These are phyloP conservation scores for Blumeria graminis DNA, from an alignment of 2,329 filamentous ascomycete genomes.

Conservation along the genomic window DNA sequence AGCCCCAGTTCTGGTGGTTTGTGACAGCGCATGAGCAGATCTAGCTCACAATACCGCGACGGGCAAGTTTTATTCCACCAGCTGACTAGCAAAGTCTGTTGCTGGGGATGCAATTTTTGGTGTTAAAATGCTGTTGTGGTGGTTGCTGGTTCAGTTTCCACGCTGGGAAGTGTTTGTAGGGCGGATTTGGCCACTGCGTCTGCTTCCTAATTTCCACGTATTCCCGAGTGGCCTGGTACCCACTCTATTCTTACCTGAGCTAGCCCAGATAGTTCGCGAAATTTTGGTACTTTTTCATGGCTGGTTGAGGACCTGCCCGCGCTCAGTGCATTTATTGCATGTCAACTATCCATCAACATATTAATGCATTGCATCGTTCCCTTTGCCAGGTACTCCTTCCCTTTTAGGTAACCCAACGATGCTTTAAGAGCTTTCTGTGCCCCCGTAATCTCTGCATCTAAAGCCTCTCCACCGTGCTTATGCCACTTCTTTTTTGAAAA, in stretches of 20 bases:
- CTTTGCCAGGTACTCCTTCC: not conserved
- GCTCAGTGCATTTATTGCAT: not conserved
- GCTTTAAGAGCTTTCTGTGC: not conserved
- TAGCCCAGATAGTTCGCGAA: not conserved
- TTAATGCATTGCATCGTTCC: too few species aligned
- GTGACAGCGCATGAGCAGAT: not conserved
- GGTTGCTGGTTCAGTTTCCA: not conserved
- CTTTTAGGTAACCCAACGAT: not conserved
- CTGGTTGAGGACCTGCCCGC: not conserved
- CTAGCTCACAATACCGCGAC: not conserved
- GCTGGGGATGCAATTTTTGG: not conserved
- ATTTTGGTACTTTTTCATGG: not conserved
- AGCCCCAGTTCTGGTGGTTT: not conserved
- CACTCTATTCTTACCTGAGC: not conserved
- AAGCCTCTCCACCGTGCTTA: not conserved
- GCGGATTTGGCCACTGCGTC: not conserved
- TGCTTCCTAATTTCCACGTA: not conserved
- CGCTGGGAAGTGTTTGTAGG: not conserved
- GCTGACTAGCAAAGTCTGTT: not conserved
- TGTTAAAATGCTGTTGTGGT: not conserved
- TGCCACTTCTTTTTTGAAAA: not conserved
- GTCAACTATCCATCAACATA: not conserved
- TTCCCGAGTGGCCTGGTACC: not conserved
- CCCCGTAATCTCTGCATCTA: not conserved
- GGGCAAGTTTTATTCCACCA: not conserved